phyloP scores from a whole-genome alignment of 192 early-diverging fungal species.

The Podila horticola region DNA sequence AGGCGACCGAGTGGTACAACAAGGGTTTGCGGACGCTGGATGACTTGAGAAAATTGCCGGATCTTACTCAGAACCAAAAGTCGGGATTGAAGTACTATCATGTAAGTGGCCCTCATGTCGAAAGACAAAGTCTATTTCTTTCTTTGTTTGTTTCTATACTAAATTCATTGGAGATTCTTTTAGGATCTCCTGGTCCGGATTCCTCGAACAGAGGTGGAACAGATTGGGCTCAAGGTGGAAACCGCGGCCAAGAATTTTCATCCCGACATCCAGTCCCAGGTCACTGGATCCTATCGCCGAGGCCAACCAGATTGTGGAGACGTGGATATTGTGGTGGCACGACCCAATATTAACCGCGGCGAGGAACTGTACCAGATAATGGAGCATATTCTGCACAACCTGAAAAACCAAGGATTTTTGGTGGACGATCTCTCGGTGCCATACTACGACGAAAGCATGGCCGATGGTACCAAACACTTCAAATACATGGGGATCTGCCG shows the following conservation, averaged over 20 bases:
- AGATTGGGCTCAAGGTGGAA: conserved; percentile 35
- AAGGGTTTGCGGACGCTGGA: conserved; percentile 35
- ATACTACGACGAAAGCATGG: conserved; percentile 16
- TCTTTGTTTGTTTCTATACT: background rate
- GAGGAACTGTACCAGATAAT: conserved; percentile 37
- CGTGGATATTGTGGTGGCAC: conserved; percentile 51
- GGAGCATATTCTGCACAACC: conserved; percentile 24
- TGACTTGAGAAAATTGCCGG: conserved; percentile 24
- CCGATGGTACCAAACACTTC: conserved; percentile 29
- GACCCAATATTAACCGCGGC: conserved; percentile 34
- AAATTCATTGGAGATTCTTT: background rate
- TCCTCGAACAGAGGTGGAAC: conserved; percentile 49
- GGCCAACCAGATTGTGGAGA: conserved; percentile 51
- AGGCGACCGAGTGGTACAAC: conserved; percentile 45
- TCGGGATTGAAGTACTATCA: conserved; percentile 35
- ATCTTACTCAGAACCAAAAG: conserved; percentile 37
- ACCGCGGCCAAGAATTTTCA: conserved; percentile 16
- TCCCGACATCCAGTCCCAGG: conserved; percentile 30
- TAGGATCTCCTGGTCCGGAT: conserved; percentile 39
- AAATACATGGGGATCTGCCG: conserved; percentile 52
- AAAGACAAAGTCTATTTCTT: background rate
- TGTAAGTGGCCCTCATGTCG: conserved; percentile 12
- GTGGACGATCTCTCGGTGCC: conserved; percentile 38
- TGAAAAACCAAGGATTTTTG: conserved; percentile 26
- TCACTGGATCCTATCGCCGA: conserved; percentile 53